Evolutionary conservation across 257 asterid genomes (phyloP).

Genomic region (Solanum appendiculatum): DNA sequence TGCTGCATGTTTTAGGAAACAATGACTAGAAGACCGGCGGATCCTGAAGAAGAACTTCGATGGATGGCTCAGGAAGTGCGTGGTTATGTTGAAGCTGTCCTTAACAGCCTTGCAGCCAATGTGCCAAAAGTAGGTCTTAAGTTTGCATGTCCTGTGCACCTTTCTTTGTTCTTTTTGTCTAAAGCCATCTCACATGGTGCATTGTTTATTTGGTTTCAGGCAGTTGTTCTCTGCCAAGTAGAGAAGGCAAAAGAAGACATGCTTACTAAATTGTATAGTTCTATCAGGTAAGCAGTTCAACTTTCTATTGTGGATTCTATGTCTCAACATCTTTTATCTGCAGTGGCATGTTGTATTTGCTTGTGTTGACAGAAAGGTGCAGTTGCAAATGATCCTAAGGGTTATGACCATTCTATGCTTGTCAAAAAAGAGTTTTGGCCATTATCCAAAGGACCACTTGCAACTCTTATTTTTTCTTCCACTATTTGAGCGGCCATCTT

Average conservation of each 20-base stretch:
- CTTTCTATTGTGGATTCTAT: background rate
- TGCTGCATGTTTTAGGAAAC: slow-evolving; percentile 45
- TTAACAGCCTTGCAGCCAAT: slow-evolving; percentile 91
- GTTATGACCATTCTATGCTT: background rate
- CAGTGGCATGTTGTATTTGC: background rate
- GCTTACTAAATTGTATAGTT: slow-evolving; percentile 87
- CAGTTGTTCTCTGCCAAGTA: slow-evolving; percentile 92
- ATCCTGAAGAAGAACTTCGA: slow-evolving; percentile 94
- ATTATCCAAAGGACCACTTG: background rate
- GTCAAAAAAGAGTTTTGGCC: background rate
- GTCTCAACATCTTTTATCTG: background rate
- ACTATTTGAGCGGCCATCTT: background rate
- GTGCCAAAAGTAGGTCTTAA: slow-evolving; percentile 67
- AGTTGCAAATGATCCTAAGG: background rate
- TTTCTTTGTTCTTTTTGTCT: background rate
- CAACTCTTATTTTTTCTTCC: background rate
- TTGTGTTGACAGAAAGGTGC: background rate
- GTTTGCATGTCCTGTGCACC: background rate
- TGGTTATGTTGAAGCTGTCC: slow-evolving; percentile 95
- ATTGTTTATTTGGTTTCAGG: slow-evolving; percentile 37
- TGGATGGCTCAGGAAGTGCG: slow-evolving; percentile 99
- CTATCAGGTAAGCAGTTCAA: slow-evolving; percentile 52
- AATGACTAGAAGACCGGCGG: slow-evolving; percentile 78
- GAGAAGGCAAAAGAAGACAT: slow-evolving; percentile 96
- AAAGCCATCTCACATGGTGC: slow-evolving; percentile 6